Conservation (phyloP, 2,329 filamentous ascomycete genomes). For the Lachnellula occidentalis region DNA sequence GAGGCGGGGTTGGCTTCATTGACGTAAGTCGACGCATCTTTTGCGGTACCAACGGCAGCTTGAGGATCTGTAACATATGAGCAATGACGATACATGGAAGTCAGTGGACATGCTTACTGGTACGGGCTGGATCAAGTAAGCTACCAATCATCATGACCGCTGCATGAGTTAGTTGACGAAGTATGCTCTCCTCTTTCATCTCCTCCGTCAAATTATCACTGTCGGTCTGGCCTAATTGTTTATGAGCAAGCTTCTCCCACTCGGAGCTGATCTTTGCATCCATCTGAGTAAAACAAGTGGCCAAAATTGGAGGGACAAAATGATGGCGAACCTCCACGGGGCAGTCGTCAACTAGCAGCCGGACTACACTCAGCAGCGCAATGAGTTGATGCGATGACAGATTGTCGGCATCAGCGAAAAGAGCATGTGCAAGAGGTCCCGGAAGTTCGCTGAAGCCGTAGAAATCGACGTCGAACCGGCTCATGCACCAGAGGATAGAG, state of each 20-base stretch:
- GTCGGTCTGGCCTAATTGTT: slow-evolving; percentile 56
- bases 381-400: slow-evolving; percentile 91
- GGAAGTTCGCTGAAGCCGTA: slow-evolving; percentile 86
- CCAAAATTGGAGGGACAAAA: slow-evolving; percentile 80
- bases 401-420: slow-evolving; percentile 76
- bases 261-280: slow-evolving; percentile 82
- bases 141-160: slow-evolving; percentile 88
- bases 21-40: slow-evolving; percentile 28
- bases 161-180: slow-evolving; percentile 87
- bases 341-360: slow-evolving; percentile 87
- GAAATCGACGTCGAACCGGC: slow-evolving; percentile 77
- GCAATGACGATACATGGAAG: not conserved
- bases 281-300: slow-evolving; percentile 77
- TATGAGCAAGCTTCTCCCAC: slow-evolving; percentile 71
- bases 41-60: slow-evolving; percentile 12
- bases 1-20: slow-evolving; percentile 14
- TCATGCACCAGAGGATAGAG: slow-evolving; percentile 91
- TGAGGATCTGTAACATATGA: slow-evolving; percentile 16
- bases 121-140: slow-evolving; percentile 71
- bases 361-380: slow-evolving; percentile 82
- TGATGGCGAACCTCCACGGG: slow-evolving; percentile 69
- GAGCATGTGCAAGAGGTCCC: slow-evolving; percentile 71
- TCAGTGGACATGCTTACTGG: slow-evolving; percentile 43
- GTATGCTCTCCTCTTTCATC: slow-evolving; percentile 96
- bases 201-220: slow-evolving; percentile 83